These are phyloP conservation scores for Porphyrellus sp. DNA, from an alignment of 1,284 basidiomycete genomes.

Conservation along the genomic window DNA sequence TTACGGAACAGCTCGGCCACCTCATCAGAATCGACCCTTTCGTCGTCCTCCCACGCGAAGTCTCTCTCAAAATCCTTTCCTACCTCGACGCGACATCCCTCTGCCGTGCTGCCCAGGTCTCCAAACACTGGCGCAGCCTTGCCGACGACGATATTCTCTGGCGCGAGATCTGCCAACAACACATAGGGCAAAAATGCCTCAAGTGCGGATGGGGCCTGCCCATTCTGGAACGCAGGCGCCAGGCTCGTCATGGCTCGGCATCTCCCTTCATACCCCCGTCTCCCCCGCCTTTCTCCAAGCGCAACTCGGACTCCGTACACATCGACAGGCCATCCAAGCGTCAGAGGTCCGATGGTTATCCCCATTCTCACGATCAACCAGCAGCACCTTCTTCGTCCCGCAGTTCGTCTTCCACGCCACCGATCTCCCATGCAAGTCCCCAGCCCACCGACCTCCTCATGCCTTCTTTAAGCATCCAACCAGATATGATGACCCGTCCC, in stretches of 20 bases:
- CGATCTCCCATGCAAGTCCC: slow-evolving; percentile 9
- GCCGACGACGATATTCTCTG: slow-evolving; percentile 97
- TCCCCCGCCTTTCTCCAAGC: slow-evolving; percentile 37
- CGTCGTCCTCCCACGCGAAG: slow-evolving; percentile 85
- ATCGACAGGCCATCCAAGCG: slow-evolving; percentile 49
- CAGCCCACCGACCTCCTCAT: slow-evolving; percentile 19
- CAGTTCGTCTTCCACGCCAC: slow-evolving; percentile 19
- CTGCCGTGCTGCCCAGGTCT: slow-evolving; percentile 94
- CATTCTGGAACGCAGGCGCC: slow-evolving; percentile 75
- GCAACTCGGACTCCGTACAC: slow-evolving; percentile 35
- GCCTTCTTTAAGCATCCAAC: slow-evolving; percentile 3
- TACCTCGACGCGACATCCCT: slow-evolving; percentile 95
- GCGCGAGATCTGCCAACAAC: slow-evolving; percentile 97
- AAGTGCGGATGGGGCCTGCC: slow-evolving; percentile 99
- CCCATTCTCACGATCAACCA: neutral
- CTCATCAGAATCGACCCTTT: slow-evolving; percentile 97
- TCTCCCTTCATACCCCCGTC: slow-evolving; percentile 27
- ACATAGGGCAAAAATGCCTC: slow-evolving; percentile 95
- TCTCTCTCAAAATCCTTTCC: slow-evolving; percentile 85
- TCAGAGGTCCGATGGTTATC: slow-evolving; percentile 37
- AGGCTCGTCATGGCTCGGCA: slow-evolving; percentile 39
- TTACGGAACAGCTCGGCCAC: slow-evolving; percentile 87
- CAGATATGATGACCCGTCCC: slow-evolving; percentile 63
- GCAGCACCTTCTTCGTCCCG: neutral
- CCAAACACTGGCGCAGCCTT: slow-evolving; percentile 79